Base-by-base conservation (phyloP, 2,329 filamentous ascomycete species). In the Colletotrichum theobromicola region DNA sequence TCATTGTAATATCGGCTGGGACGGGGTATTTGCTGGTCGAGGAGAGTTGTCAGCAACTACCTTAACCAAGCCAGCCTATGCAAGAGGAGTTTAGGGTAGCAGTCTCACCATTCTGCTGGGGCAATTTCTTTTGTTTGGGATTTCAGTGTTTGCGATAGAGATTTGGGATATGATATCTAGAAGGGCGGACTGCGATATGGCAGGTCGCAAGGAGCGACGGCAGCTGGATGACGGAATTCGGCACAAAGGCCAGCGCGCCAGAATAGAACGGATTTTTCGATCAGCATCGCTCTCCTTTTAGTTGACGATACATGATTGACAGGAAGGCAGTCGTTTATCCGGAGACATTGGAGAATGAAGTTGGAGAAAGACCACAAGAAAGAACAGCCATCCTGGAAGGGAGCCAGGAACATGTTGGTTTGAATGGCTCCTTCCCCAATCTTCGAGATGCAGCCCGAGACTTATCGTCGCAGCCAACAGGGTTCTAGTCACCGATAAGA, bases 271-370 rank as follows among this genome's bases (percentile, higher is more conserved):
- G 2, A 46, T 7, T 46, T 46, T 10, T 46, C n/a, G 42, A n/a
- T n/a, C 18, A 46, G 6, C 1, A 2, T 2, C 16, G 35, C 16
- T 16, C 35, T n/a, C 2, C 7, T n/a, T n/a, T 46, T n/a, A n/a
- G 7, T 46, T 46, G 42, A 46, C n/a, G 42, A 21, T 18, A 46
- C n/a, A 13, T 10, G 4, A 21, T 21, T 46, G 42, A 46, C 42
- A n/a, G 42, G 0, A 13, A 21, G 3, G 1, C 13, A 2, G 5
- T 21, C 1, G 8, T 46, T 5, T 0, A 1, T 46, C 42, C 13
- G 42, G 46, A 0, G 26, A 2, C 16, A 28, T 1, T 57, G n/a
- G 6, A 13, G 42, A 46, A 46, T 13, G 42, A 46, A 10, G 42
- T 46, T n/a, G 13, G 0, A 18, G 24, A 9, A 57, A 7, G 7